These are phyloP conservation scores for Amborella trichopoda DNA, from an alignment of 164 flowering plant species.

Conservation along the genomic window DNA sequence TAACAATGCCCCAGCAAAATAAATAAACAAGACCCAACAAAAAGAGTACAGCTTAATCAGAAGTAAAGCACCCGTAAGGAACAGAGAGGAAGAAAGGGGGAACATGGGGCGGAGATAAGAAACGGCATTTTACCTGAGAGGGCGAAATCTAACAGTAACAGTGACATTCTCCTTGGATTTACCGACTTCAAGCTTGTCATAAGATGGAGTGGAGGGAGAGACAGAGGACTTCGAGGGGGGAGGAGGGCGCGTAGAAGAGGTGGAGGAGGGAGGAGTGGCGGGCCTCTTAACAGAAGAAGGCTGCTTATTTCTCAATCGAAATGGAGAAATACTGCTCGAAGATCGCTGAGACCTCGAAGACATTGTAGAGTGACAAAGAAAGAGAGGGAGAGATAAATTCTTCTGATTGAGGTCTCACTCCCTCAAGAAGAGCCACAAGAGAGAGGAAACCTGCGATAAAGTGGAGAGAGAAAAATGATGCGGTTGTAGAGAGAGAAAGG, in stretches of 20 bases:
- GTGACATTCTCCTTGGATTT: conserved; percentile 70
- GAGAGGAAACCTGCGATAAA: too few relatives aligned
- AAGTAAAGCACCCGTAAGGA: background rate
- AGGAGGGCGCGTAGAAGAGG: conserved; percentile 7
- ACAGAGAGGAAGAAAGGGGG: background rate
- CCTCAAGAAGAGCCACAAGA: too few relatives aligned
- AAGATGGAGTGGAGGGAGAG: conserved; percentile 6
- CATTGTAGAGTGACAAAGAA: too few relatives aligned
- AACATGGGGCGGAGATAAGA: background rate
- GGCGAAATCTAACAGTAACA: conserved; percentile 82
- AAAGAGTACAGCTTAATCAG: background rate
- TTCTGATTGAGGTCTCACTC: too few relatives aligned
- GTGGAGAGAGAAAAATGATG: too few relatives aligned
- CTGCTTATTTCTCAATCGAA: conserved; percentile 38
- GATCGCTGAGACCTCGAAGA: conserved; percentile 35
- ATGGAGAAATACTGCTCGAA: conserved; percentile 36
- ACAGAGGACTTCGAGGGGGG: conserved; percentile 8
- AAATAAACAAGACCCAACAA: background rate
- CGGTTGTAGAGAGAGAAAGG: too few relatives aligned
- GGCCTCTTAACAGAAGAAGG: conserved; percentile 14
- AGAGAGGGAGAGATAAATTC: too few relatives aligned
- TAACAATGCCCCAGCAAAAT: too few relatives aligned
- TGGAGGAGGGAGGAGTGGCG: conserved; percentile 17
- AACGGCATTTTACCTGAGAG: conserved; percentile 47
- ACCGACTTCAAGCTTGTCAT: conserved; percentile 21